Evolutionary conservation across 108 stramenopile species (phyloP).

Genomic region (Stephanodiscus minutulus): DNA sequence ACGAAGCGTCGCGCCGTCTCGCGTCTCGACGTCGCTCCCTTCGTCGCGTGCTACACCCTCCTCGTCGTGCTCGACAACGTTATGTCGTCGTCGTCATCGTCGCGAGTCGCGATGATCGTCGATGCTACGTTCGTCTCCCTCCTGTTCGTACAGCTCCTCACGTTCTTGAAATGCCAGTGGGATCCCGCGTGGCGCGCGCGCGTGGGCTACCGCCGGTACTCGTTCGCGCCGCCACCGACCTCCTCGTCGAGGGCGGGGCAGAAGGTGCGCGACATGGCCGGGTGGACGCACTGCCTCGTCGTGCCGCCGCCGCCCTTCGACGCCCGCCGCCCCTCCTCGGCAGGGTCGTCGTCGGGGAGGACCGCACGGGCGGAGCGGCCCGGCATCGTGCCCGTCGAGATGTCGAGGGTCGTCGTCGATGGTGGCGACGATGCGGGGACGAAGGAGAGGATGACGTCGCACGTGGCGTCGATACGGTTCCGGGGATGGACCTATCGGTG

Average conservation of each 20-base stretch:
- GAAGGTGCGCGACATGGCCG: conserved; percentile 15
- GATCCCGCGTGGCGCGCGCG: conserved; percentile 49
- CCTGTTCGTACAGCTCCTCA: background rate
- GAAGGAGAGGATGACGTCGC: background rate
- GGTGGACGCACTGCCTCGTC: conserved; percentile 52
- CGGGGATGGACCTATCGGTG: conserved; percentile 47
- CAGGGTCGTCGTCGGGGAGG: conserved; percentile 15
- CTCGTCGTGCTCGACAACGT: background rate
- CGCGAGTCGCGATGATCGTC: background rate
- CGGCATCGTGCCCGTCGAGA: conserved; percentile 11
- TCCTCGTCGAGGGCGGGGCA: background rate
- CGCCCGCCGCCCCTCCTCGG: background rate
- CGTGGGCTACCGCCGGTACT: conserved; percentile 17
- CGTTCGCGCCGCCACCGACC: background rate
- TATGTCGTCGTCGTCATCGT: background rate
- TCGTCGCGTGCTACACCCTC: background rate
- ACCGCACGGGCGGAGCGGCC: conserved; percentile 18
- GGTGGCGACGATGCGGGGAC: background rate
- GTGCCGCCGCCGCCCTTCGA: conserved; percentile 27
- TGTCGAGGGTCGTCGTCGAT: background rate
- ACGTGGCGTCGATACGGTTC: conserved; percentile 30
- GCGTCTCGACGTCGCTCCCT: background rate
- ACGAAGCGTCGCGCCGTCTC: background rate
- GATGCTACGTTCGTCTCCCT: background rate
- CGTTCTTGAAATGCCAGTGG: conserved; percentile 52